phyloP scores from a whole-genome alignment of 2,329 filamentous ascomycete genomes.

The Diaporthe ampelina region DNA sequence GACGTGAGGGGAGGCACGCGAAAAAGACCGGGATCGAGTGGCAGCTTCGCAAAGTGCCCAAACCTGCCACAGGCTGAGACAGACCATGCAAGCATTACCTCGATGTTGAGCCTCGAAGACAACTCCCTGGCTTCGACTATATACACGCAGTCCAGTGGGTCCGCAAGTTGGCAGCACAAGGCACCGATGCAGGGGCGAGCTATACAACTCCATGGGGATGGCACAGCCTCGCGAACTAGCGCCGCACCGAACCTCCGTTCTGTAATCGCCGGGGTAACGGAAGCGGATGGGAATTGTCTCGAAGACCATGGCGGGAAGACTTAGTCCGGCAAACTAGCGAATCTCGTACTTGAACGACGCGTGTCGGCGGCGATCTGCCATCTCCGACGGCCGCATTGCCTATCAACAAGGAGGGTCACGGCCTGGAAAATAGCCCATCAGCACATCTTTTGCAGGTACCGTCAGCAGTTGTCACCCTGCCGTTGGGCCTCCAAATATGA shows the following conservation, averaged over 20 bases:
- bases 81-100: background rate
- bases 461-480: background rate
- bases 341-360: no score
- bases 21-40: background rate
- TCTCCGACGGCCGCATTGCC: background rate
- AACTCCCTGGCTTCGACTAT: background rate
- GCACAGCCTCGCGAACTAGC: background rate
- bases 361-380: no score
- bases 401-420: background rate
- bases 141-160: background rate
- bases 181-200: background rate
- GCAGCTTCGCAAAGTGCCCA: background rate
- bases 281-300: background rate
- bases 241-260: background rate
- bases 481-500: background rate
- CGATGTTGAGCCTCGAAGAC: background rate
- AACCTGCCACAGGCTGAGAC: background rate
- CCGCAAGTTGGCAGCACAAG: background rate
- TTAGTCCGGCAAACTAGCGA: no score
- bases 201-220: background rate
- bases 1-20: background rate
- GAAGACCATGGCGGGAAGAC: background rate
- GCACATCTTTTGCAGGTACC: no score
- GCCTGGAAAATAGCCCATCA: background rate
- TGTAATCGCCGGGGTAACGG: background rate